phyloP scores from a whole-genome alignment of 495 filamentous ascomycete species.

The Neurospora sp. region DNA sequence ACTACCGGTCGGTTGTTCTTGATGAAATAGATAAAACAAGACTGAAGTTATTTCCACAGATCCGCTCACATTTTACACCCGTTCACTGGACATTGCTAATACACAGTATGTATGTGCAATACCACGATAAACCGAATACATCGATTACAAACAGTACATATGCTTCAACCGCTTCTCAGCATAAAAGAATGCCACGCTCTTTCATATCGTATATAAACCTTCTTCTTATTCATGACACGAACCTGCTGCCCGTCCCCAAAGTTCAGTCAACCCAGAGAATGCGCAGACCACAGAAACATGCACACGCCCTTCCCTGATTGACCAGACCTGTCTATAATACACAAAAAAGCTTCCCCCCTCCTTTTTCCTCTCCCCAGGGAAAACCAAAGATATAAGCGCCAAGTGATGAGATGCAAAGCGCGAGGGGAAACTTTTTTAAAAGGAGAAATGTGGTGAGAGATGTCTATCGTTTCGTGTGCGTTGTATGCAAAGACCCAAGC shows the following conservation, averaged over 20 bases:
- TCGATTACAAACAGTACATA: background rate
- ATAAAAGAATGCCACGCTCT: background rate
- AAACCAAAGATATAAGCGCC: background rate
- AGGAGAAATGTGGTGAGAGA: constrained; percentile 1
- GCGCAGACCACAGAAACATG: background rate
- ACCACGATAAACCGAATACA: background rate
- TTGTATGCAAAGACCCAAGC: constrained; percentile 9
- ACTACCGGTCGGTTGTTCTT: too few relatives aligned
- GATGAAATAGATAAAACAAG: background rate
- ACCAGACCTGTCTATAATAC: constrained; percentile 13
- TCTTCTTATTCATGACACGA: background rate
- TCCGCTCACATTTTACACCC: background rate
- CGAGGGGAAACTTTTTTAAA: background rate
- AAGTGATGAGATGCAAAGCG: background rate
- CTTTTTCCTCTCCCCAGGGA: background rate
- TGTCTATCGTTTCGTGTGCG: constrained; percentile 9
- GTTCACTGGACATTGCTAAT: background rate
- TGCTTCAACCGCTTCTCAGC: background rate
- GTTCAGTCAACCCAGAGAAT: background rate
- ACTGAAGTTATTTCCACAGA: background rate
- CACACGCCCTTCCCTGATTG: background rate
- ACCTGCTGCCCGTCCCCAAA: background rate
- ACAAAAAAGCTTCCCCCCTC: constrained; percentile 4
- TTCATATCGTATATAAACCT: background rate
- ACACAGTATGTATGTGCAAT: background rate